These are phyloP conservation scores for Alternaria longipes DNA, from an alignment of 2,329 filamentous ascomycete genomes.

Conservation along the genomic window DNA sequence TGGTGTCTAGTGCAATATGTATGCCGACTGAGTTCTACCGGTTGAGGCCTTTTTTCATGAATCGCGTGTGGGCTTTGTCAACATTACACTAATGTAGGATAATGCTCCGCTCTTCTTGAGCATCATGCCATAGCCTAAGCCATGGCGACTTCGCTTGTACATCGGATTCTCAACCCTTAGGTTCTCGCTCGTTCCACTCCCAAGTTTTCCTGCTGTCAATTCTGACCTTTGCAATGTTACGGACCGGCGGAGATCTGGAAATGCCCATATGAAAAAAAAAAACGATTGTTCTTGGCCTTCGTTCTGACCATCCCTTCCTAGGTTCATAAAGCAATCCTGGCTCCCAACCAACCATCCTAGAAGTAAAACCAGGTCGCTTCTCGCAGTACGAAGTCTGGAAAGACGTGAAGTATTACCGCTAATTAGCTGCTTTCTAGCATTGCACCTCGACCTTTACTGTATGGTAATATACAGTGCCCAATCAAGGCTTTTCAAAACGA, in stretches of 20 bases:
- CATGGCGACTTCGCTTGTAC: neutral
- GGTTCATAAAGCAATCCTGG: neutral
- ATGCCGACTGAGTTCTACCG: neutral
- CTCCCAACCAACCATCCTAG: neutral
- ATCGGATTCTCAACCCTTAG: neutral
- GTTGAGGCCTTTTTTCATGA: neutral
- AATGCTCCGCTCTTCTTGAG: neutral
- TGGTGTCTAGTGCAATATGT: neutral
- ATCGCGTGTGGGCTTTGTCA: neutral
- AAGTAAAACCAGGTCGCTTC: neutral
- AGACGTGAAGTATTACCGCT: neutral
- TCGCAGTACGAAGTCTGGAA: neutral
- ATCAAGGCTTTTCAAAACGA: neutral
- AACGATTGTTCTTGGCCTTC: neutral
- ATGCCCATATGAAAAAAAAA: neutral
- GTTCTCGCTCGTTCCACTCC: neutral
- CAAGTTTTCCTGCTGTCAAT: neutral
- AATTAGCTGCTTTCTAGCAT: neutral
- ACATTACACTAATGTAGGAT: neutral
- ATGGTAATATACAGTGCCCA: neutral
- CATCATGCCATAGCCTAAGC: neutral
- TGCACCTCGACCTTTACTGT: neutral
- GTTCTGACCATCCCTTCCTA: neutral
- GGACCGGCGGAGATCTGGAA: neutral
- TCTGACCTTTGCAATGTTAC: neutral